Percentiles rank a stretch among this genome's conserved stretches.
Evolutionary conservation across 345 rosid genomes (phyloP).

Genomic region (Eucalyptus virginea): DNA sequence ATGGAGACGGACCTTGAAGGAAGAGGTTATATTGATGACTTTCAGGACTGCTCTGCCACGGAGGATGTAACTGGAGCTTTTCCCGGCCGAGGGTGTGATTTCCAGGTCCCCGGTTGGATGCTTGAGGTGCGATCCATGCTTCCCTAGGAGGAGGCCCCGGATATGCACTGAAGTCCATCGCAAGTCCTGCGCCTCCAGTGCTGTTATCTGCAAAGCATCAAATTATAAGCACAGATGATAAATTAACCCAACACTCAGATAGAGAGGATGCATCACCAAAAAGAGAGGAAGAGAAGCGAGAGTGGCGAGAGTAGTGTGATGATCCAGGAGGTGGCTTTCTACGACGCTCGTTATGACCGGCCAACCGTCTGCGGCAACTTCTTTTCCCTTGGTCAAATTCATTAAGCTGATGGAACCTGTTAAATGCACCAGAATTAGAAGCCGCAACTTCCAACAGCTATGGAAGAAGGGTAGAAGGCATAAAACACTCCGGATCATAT

Average conservation of each 20-base stretch:
- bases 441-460: not conserved
- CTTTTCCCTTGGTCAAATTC: constrained; percentile 95
- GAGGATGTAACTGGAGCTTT: constrained; percentile 11
- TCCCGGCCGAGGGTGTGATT: constrained; percentile 7
- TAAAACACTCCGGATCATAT: not conserved
- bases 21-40: constrained; percentile 31
- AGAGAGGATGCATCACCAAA: constrained; percentile 23
- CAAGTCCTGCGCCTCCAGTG: constrained; percentile 35
- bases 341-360: constrained; percentile 95
- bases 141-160: constrained; percentile 6
- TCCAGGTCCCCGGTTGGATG: constrained; percentile 8
- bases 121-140: constrained; percentile 20
- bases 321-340: constrained; percentile 87
- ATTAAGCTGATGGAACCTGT: constrained; percentile 85
- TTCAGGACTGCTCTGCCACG: constrained; percentile 31
- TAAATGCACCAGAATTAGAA: not conserved
- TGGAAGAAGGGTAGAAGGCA: not conserved
- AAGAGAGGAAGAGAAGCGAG: constrained; percentile 35
- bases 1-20: constrained; percentile 29
- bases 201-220: constrained; percentile 24
- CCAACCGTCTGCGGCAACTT: constrained; percentile 91
- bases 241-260: not conserved
- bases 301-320: constrained; percentile 35
- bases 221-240: not conserved
- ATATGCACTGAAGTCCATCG: constrained; percentile 40